Evolutionary conservation across 2,329 filamentous ascomycete genomes (phyloP), one percentile per base, ranked within the genome.

Genomic region (Fusarium buxicola): DNA sequence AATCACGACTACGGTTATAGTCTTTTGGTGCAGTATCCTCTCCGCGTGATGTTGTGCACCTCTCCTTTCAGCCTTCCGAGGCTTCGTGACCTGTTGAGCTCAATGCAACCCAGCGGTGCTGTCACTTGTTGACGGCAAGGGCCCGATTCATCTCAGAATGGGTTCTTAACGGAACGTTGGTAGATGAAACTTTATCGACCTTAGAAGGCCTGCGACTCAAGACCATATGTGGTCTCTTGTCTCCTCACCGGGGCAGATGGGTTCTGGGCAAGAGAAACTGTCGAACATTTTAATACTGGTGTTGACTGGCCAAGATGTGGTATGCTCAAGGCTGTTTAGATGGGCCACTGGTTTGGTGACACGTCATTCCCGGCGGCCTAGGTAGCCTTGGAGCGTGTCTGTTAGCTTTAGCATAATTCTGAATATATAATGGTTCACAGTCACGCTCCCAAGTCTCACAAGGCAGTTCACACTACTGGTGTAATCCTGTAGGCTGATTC

Each of bases 81-180:
- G 48, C 18, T 50, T 31, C 45, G 63, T 51, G 44, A 55, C 39
- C 45, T 51, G 24, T 32, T 16, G 38, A 49, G 34, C 45, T 52
- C 9, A 24, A 43, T 51, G 40, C 47, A 56, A 58, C 79, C 89
- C 89, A 90, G 82, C 86, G 89, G 87, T 91, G 89, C 89, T 88
- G 84, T 86, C 87, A 82, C 79, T 73, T 84, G 85, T 82, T 85
- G 89, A 84, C 83, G 85, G 89, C 89, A 89, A 85, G 89, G 84
- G 81, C 87, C 85, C 79, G 79, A 82, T 85, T 87, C 81, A 84
- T 74, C 84, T 80, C 82, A 89, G 86, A 85, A 86, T 83, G 79
- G 82, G 84, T 83, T 82, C 88, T 89, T 89, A 92, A 92, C 89
- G 90, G 89, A 92, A 87, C 89, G 88, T 90, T 91, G 89, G 90